Evolutionary conservation across 2,329 filamentous ascomycete species (phyloP).

Genomic region (Aspergillus uvarum): DNA sequence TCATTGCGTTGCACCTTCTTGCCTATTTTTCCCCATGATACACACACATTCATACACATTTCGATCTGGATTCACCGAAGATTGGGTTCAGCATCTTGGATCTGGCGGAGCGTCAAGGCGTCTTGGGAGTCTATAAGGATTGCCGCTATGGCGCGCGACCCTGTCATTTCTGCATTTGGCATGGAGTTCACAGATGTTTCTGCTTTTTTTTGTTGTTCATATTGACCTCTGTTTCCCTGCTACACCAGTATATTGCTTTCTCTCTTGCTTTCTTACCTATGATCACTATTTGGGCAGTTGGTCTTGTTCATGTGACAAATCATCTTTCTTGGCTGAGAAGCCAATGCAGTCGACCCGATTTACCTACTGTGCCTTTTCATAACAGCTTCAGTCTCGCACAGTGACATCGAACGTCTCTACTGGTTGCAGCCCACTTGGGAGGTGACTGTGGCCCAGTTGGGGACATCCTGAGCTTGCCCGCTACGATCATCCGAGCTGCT

Average conservation of each 20-base stretch:
- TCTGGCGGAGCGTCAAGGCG: constrained; percentile 28
- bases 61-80: not conserved
- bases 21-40: not conserved
- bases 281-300: not conserved
- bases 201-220: constrained; percentile 24
- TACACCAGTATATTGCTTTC: constrained; percentile 10
- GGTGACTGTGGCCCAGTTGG: not conserved
- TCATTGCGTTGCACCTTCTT: not conserved
- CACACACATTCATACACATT: not conserved
- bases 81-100: constrained; percentile 14
- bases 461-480: not conserved
- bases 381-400: too few species aligned
- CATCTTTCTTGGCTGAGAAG: not conserved
- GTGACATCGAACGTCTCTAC: too few species aligned
- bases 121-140: constrained; percentile 28
- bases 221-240: constrained; percentile 13
- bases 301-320: not conserved
- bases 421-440: not conserved
- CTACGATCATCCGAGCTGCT: not conserved
- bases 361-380: too few species aligned
- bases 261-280: constrained; percentile 14
- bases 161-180: constrained; percentile 30
- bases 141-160: constrained; percentile 17
- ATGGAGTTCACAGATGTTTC: constrained; percentile 22
- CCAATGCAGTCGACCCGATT: too few species aligned